Evolutionary conservation across 1,139 yeast genomes (phyloP).

Genomic region (Scheffersomyces lignicola): DNA sequence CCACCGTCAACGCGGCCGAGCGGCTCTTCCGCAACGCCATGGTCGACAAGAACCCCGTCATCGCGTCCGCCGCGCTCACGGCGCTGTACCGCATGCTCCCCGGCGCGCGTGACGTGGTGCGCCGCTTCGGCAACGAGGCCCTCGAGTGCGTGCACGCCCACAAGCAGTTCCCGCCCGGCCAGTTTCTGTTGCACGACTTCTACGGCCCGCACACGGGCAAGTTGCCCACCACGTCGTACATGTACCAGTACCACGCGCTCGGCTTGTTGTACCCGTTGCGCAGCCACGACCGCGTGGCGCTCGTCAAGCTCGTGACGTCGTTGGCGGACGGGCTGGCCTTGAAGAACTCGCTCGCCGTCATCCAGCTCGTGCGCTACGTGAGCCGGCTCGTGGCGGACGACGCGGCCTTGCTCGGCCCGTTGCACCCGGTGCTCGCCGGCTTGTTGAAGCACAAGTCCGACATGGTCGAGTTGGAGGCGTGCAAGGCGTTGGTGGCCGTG

Average conservation of each 20-base stretch:
- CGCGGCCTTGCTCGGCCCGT: constrained; percentile 51
- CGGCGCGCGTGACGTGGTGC: constrained; percentile 86
- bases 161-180: constrained; percentile 64
- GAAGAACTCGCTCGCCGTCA: constrained; percentile 74
- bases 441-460: constrained; percentile 84
- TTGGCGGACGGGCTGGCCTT: constrained; percentile 63
- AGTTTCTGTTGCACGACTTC: constrained; percentile 54
- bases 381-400: constrained; percentile 67
- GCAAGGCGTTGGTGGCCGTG: constrained; percentile 72
- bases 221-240: constrained; percentile 68
- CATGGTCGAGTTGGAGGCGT: constrained; percentile 92
- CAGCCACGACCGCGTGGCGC: constrained; percentile 91
- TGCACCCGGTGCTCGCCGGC: constrained; percentile 63
- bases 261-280: constrained; percentile 87
- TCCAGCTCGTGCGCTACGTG: constrained; percentile 82
- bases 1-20: constrained; percentile 93
- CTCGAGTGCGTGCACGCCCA: constrained; percentile 79
- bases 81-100: constrained; percentile 89
- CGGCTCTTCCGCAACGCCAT: constrained; percentile 89
- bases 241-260: constrained; percentile 94
- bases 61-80: constrained; percentile 89
- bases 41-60: constrained; percentile 85
- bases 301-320: constrained; percentile 85
- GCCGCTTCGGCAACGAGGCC: constrained; percentile 91
- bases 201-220: constrained; percentile 51